Base-by-base conservation (phyloP, 148 eudicot genomes). In the Simmondsia chinensis region DNA sequence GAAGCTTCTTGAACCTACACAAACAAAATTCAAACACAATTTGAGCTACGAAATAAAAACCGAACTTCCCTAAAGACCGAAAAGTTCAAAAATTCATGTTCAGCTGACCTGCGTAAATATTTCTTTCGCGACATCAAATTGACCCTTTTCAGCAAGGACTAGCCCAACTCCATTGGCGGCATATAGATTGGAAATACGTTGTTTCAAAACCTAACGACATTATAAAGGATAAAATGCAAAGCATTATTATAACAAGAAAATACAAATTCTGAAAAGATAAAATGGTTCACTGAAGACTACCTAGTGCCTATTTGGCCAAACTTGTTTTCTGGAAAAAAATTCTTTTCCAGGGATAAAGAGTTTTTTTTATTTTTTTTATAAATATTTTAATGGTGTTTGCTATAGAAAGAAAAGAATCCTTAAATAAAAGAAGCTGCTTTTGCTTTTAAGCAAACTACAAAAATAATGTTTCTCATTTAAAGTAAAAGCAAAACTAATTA, bases 101-200 rank as follows among this genome's bases (percentile, higher is more conserved):
- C 29, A 26, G 24, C 68, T 29, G 26, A 74, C 97, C 85, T 91
- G 95, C 6, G 93, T 74, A 48, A 91, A 80, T 35, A 91, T 71
- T 39, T 91, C 97, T 54, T 74, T 82, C 5, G 97, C 67, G 63
- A 77, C 79, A 56, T 91, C 97, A 64, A 79, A 91, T 52, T 85
- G 97, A 43, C 95, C 95, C 60, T 82, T 91, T 64, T 91, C 97
- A 5, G 97, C 95, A 64, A 79, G 69, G 50, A 81, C 84, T 60
- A 82, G 69, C 48, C 95, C 95, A 70, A 87, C 81, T 25, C 97
- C 97, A 54, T 91, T 91, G 54, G 97, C 97, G 60, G 95, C 97
- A 72, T 85, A 91, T 23, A 85, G 54, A 57, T 91, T 91, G 34
- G 87, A 47, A 43, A 69, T 43, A 50, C 73, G 82, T 55, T 78